phyloP scores from a whole-genome alignment of 108 stramenopile genomes.

The Fragilariopsis cylindrus region DNA sequence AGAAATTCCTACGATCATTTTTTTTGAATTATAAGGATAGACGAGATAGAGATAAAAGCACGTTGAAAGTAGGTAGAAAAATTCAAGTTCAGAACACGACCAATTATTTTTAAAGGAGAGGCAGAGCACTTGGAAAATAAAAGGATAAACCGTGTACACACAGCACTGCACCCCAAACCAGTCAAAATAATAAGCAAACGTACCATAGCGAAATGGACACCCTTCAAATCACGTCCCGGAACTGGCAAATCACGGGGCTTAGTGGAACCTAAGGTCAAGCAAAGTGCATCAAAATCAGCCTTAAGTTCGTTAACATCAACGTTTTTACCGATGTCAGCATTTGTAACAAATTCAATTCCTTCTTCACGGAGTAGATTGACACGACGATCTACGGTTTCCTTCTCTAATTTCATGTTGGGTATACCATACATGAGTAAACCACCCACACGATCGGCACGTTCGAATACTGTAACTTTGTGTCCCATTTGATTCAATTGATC shows the following conservation, averaged over 20 bases:
- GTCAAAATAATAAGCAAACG: constrained; percentile 10
- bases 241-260: constrained; percentile 95
- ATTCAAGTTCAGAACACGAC: too few relatives aligned
- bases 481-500: constrained; percentile 97
- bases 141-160: too few relatives aligned
- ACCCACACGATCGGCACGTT: constrained; percentile 93
- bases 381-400: constrained; percentile 94
- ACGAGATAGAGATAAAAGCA: constrained; percentile 19
- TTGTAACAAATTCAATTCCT: constrained; percentile 95
- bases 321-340: constrained; percentile 91
- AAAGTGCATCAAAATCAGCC: constrained; percentile 85
- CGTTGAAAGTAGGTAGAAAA: background rate
- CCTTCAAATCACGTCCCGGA: constrained; percentile 91
- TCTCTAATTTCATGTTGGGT: constrained; percentile 98
- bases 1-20: constrained; percentile 82
- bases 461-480: constrained; percentile 95
- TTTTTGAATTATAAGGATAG: background rate
- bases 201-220: constrained; percentile 92
- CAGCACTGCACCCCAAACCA: background rate
- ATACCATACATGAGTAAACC: constrained; percentile 98
- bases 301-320: constrained; percentile 91
- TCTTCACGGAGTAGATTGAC: constrained; percentile 92
- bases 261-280: constrained; percentile 90
- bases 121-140: too few relatives aligned
- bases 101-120: too few relatives aligned